Evolutionary conservation across 2,329 filamentous ascomycete genomes (phyloP).

Genomic region (Paecilomyces fulvus): DNA sequence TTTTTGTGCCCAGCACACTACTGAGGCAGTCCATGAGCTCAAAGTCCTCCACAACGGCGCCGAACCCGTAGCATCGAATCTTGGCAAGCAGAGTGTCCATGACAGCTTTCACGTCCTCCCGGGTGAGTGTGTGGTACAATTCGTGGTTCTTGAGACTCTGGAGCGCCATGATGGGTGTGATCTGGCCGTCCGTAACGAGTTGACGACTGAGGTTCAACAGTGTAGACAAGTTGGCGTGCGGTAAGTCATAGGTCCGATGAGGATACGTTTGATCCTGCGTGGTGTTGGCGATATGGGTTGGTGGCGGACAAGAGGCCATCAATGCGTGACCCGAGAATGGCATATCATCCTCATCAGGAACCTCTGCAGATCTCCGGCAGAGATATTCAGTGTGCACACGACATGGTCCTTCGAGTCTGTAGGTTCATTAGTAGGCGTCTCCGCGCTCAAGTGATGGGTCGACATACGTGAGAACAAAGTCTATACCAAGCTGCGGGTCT

Average conservation of each 20-base stretch:
- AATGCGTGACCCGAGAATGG: constrained; percentile 74
- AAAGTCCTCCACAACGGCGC: constrained; percentile 62
- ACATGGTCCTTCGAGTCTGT: constrained; percentile 48
- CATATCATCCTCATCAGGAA: constrained; percentile 53
- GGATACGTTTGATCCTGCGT: constrained; percentile 48
- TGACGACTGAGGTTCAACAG: constrained; percentile 76
- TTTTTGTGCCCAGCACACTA: constrained; percentile 48
- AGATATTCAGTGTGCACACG: constrained; percentile 62
- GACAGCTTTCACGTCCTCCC: constrained; percentile 62
- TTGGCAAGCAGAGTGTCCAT: constrained; percentile 68
- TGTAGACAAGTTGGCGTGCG: constrained; percentile 66
- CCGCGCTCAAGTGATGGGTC: neutral
- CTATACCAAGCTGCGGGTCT: constrained; percentile 39
- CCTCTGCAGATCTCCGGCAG: constrained; percentile 63
- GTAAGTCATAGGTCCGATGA: constrained; percentile 71
- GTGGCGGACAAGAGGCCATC: constrained; percentile 85
- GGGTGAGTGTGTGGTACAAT: constrained; percentile 56
- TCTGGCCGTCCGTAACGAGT: constrained; percentile 69
- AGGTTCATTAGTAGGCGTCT: constrained; percentile 2
- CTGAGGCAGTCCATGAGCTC: constrained; percentile 63
- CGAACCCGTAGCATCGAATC: constrained; percentile 83
- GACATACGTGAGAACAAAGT: constrained; percentile 41
- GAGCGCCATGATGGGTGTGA: constrained; percentile 95
- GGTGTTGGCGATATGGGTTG: constrained; percentile 49
- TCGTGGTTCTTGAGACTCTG: constrained; percentile 69